phyloP scores from a whole-genome alignment of 2,329 filamentous ascomycete species.

The Pseudogymnoascus verrucosus region DNA sequence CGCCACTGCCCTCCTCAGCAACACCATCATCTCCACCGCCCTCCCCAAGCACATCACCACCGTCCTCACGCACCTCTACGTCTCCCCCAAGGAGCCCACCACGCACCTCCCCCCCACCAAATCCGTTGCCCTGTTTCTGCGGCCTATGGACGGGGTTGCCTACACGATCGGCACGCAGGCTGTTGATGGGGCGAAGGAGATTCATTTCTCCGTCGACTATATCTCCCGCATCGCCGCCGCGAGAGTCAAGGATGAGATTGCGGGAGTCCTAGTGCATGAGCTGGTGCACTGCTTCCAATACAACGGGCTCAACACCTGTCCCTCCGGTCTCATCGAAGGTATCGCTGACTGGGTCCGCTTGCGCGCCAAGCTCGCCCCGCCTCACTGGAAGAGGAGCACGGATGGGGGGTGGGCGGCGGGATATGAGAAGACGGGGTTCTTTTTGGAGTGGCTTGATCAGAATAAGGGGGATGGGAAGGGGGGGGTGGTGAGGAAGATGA shows the following conservation, averaged over 20 bases:
- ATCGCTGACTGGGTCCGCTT: slow-evolving; percentile 90
- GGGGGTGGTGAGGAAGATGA: slow-evolving; percentile 54
- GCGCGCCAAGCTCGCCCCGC: slow-evolving; percentile 61
- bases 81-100: slow-evolving; percentile 33
- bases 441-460: slow-evolving; percentile 75
- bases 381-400: slow-evolving; percentile 64
- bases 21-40: slow-evolving; percentile 54
- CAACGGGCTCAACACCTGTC: slow-evolving; percentile 52
- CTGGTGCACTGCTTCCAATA: slow-evolving; percentile 93
- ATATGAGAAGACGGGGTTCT: slow-evolving; percentile 88
- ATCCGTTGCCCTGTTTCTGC: slow-evolving; percentile 76
- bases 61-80: slow-evolving; percentile 68
- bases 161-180: slow-evolving; percentile 78
- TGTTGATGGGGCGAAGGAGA: slow-evolving; percentile 84
- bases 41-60: slow-evolving; percentile 55
- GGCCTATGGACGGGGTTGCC: slow-evolving; percentile 74
- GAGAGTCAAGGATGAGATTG: slow-evolving; percentile 54
- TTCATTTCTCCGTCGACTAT: slow-evolving; percentile 77
- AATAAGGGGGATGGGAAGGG: slow-evolving; percentile 43
- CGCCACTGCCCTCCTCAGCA: slow-evolving; percentile 56
- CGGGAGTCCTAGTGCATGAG: slow-evolving; percentile 82
- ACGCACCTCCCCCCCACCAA: slow-evolving; percentile 54
- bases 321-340: slow-evolving; percentile 78
- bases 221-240: slow-evolving; percentile 42
- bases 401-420: slow-evolving; percentile 71